Percentiles rank a stretch among this genome's conserved stretches.
Conservation (phyloP, 306 rosid species). For the Nissolia schottii region DNA sequence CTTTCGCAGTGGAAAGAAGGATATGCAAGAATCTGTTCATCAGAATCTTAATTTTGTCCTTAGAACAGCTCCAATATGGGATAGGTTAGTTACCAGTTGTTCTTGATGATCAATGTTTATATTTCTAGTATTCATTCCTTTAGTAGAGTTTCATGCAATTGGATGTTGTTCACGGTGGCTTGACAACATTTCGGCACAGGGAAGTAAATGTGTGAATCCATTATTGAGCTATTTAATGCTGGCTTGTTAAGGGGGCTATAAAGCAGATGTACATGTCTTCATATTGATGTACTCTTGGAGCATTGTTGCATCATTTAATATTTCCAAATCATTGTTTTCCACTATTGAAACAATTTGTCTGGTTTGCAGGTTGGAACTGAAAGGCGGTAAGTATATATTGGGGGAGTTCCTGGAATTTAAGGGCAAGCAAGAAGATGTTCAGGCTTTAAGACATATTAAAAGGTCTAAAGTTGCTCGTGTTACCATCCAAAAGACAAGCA, state of each 20-base stretch:
- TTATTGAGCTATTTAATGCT: not conserved
- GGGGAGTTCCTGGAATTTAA: slow-evolving; percentile 94
- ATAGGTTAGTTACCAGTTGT: slow-evolving; percentile 58
- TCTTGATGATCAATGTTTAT: not conserved
- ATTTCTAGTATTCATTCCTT: slow-evolving; percentile 1
- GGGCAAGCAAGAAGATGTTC: slow-evolving; percentile 75
- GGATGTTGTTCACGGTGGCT: not conserved
- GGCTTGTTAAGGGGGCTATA: slow-evolving; percentile 1
- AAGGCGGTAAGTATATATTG: slow-evolving; percentile 63
- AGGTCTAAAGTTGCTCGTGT: slow-evolving; percentile 75
- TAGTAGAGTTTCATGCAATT: slow-evolving; percentile 1
- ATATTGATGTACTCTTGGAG: not conserved
- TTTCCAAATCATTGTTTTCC: not conserved
- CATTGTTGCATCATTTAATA: slow-evolving; percentile 2
- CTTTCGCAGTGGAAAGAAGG: slow-evolving; percentile 62
- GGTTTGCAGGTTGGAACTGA: slow-evolving; percentile 73
- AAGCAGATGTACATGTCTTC: not conserved
- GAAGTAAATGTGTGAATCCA: not conserved
- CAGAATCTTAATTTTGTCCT: slow-evolving; percentile 67
- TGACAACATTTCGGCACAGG: slow-evolving; percentile 1
- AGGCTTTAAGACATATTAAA: slow-evolving; percentile 56
- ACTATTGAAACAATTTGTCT: slow-evolving; percentile 12
- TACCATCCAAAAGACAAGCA: slow-evolving; percentile 75
- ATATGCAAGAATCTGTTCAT: slow-evolving; percentile 50
- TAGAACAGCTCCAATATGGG: slow-evolving; percentile 93